Evolutionary conservation across 305 asterid species (phyloP).

Genomic region (Fraxinus dipetala): DNA sequence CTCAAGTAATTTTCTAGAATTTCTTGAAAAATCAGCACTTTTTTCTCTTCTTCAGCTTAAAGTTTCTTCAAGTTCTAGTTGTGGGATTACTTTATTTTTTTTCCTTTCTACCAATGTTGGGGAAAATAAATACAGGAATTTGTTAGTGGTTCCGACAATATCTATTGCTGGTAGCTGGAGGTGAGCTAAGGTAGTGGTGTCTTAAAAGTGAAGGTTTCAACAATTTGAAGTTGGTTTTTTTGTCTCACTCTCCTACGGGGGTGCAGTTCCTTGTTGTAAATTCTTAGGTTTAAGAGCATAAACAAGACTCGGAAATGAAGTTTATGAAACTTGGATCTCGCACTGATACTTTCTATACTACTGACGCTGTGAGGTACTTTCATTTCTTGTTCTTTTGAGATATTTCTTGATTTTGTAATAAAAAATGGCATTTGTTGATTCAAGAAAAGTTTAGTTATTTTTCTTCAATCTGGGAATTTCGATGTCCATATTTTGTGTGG

Average conservation of each 20-base stretch:
- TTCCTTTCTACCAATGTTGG: not conserved
- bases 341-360: slow-evolving; percentile 56
- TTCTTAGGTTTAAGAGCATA: slow-evolving; percentile 5
- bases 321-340: slow-evolving; percentile 68
- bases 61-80: slow-evolving; percentile 3
- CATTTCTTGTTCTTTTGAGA: not conserved
- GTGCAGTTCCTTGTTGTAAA: slow-evolving; percentile 13
- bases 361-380: slow-evolving; percentile 48
- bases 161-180: slow-evolving; percentile 39
- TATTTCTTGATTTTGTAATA: not conserved
- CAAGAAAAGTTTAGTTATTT: not conserved
- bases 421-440: not conserved
- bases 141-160: slow-evolving; percentile 33
- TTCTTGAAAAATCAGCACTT: not conserved
- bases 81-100: not conserved
- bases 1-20: slow-evolving; percentile 26
- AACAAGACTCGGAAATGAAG: slow-evolving; percentile 38
- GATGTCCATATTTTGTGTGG: not conserved
- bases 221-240: slow-evolving; percentile 25
- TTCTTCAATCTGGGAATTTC: not conserved
- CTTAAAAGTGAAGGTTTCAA: slow-evolving; percentile 27
- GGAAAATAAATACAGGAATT: slow-evolving; percentile 13
- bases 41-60: not conserved
- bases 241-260: slow-evolving; percentile 28
- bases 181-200: slow-evolving; percentile 33